These are phyloP conservation scores for Sarcodon aspratus DNA, from an alignment of 768 basidiomycete species.

Conservation along the genomic window DNA sequence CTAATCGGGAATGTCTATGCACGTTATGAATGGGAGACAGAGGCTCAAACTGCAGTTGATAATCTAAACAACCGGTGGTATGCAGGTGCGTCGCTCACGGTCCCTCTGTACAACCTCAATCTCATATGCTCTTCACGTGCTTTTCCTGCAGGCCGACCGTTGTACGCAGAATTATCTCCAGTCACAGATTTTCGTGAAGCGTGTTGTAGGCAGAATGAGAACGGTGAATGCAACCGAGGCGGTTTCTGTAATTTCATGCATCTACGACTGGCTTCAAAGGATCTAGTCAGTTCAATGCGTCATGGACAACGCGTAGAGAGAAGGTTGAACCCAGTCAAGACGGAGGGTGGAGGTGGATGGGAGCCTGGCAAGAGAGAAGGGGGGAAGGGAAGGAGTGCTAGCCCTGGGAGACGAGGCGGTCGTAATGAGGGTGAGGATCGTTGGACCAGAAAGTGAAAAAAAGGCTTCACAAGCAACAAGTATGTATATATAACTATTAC, in stretches of 20 bases:
- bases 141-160: slow-evolving; percentile 60
- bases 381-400: slow-evolving; percentile 62
- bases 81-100: slow-evolving; percentile 53
- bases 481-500: too few species aligned
- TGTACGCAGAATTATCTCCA: slow-evolving; percentile 95
- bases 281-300: slow-evolving; percentile 67
- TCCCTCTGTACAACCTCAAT: background rate
- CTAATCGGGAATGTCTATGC: slow-evolving; percentile 97
- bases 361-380: slow-evolving; percentile 64
- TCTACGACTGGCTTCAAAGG: slow-evolving; percentile 76
- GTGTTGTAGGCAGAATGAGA: slow-evolving; percentile 97
- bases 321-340: slow-evolving; percentile 56
- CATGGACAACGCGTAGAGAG: slow-evolving; percentile 80
- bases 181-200: slow-evolving; percentile 99
- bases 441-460: slow-evolving; percentile 23
- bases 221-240: slow-evolving; percentile 95
- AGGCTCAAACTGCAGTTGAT: slow-evolving; percentile 89
- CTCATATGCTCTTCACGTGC: background rate
- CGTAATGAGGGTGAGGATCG: slow-evolving; percentile 61
- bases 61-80: slow-evolving; percentile 96
- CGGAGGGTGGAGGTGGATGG: slow-evolving; percentile 67
- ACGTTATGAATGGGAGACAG: slow-evolving; percentile 97
- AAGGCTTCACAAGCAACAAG: too few species aligned
- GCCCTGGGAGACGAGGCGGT: slow-evolving; percentile 51
- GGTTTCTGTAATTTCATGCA: slow-evolving; percentile 99